These are phyloP conservation scores for Leccinum huronense DNA, from an alignment of 1,284 basidiomycete genomes.

Conservation along the genomic window DNA sequence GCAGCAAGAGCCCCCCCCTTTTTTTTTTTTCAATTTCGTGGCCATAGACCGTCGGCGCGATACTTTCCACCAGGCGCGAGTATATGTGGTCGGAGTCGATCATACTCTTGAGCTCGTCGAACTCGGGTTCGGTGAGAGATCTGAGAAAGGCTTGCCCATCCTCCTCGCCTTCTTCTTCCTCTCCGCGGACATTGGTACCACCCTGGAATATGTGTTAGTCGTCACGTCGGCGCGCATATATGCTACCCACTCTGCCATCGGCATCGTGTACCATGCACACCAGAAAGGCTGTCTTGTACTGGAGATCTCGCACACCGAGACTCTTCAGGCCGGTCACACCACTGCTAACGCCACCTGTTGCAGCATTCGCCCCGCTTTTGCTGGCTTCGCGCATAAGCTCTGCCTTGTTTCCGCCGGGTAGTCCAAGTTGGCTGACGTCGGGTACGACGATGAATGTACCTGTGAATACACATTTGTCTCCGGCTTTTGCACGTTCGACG, in stretches of 20 bases:
- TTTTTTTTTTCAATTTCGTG: constrained; percentile 98
- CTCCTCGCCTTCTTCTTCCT: constrained; percentile 76
- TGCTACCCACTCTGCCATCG: constrained; percentile 71
- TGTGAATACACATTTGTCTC: constrained; percentile 98
- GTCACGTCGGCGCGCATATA: constrained; percentile 7
- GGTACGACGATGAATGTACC: constrained; percentile 99
- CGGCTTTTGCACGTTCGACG: constrained; percentile 97
- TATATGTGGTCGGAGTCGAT: constrained; percentile 94
- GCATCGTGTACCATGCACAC: constrained; percentile 96
- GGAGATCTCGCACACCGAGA: constrained; percentile 91
- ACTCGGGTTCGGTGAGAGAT: constrained; percentile 89
- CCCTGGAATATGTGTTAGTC: constrained; percentile 43
- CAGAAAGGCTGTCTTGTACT: constrained; percentile 98
- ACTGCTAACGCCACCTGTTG: constrained; percentile 69
- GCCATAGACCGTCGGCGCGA: constrained; percentile 97
- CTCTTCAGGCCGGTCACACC: constrained; percentile 95
- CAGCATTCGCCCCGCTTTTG: constrained; percentile 57
- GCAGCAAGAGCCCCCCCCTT: constrained; percentile 77
- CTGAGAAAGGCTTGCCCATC: constrained; percentile 81
- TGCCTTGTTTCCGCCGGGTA: constrained; percentile 91
- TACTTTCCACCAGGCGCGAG: constrained; percentile 87
- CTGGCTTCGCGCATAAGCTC: constrained; percentile 88
- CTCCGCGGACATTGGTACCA: constrained; percentile 84
- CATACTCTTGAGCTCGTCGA: constrained; percentile 94
- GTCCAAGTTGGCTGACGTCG: constrained; percentile 93